Percentiles rank a stretch among this genome's conserved stretches.
phyloP scores from a whole-genome alignment of 257 asterid genomes.

The Mentha longifolia region DNA sequence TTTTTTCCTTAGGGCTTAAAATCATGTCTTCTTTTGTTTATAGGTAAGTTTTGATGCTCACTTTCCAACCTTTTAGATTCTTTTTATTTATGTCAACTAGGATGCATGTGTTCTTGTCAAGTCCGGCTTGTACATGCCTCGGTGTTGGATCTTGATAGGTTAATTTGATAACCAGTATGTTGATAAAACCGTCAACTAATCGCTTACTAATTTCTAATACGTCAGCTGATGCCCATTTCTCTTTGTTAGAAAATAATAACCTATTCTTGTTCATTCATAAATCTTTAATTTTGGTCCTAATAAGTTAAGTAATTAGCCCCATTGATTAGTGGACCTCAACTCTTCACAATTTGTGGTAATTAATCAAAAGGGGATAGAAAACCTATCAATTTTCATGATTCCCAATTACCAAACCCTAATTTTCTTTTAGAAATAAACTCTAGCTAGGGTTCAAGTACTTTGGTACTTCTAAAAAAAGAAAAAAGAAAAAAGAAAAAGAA shows the following conservation, averaged over 20 bases:
- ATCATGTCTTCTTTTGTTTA: background rate
- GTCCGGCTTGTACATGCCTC: background rate
- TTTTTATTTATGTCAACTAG: background rate
- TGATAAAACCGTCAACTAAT: background rate
- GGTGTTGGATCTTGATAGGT: background rate
- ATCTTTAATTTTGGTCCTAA: background rate
- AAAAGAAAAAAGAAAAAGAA: background rate
- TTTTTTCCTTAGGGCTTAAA: background rate
- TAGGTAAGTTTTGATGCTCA: constrained; percentile 14
- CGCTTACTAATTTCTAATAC: background rate
- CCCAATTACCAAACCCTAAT: constrained; percentile 24
- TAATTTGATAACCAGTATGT: background rate
- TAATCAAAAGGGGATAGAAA: background rate
- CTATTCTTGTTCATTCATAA: background rate
- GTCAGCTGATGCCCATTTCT: background rate
- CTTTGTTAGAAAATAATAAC: background rate
- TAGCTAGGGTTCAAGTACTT: constrained; percentile 19
- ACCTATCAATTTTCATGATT: constrained; percentile 7
- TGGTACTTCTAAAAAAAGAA: background rate
- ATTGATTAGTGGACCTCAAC: background rate
- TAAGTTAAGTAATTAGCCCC: background rate
- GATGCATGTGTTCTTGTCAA: constrained; percentile 2
- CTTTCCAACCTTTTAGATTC: background rate
- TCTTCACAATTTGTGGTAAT: constrained; percentile 17
- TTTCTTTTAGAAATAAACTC: constrained; percentile 12